phyloP scores from a whole-genome alignment of 208 protist species.

The Leishmania turanica region DNA sequence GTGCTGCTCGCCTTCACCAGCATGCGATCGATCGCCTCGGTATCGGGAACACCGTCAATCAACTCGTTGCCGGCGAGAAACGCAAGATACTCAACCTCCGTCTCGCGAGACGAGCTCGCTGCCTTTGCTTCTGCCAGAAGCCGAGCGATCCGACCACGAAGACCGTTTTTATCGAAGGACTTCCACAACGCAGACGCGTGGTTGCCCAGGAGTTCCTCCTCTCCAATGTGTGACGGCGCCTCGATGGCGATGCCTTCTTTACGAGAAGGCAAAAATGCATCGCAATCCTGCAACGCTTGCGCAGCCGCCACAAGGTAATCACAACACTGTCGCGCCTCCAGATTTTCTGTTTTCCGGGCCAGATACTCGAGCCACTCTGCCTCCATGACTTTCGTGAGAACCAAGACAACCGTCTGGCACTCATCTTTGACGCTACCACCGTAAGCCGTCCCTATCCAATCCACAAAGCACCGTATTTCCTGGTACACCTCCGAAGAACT shows the following conservation, averaged over 20 bases:
- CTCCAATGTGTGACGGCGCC: conserved; percentile 44
- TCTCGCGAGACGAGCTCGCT: conserved; percentile 13
- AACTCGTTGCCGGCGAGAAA: conserved; percentile 23
- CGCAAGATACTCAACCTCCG: conserved; percentile 21
- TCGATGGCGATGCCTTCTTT: conserved; percentile 13
- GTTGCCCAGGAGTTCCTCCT: conserved; percentile 40
- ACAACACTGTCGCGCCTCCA: conserved; percentile 16
- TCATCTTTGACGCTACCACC: conserved; percentile 24
- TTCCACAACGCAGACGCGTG: conserved; percentile 33
- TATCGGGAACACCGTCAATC: conserved; percentile 19
- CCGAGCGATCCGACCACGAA: conserved; percentile 19
- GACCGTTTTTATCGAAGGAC: conserved; percentile 20
- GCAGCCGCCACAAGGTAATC: conserved; percentile 45
- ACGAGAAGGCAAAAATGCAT: conserved; percentile 31
- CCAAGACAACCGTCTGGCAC: conserved; percentile 41
- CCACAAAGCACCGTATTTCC: conserved; percentile 34
- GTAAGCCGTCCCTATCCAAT: conserved; percentile 49
- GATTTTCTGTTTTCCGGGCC: conserved; percentile 38
- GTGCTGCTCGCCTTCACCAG: conserved; percentile 13
- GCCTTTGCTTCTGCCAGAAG: conserved; percentile 28
- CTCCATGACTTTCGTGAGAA: conserved; percentile 45
- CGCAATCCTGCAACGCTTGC: conserved; percentile 38
- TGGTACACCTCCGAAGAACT: conserved; percentile 37
- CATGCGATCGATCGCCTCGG: conserved; percentile 17
- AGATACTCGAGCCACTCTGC: conserved; percentile 59